Evolutionary conservation across 2,329 filamentous ascomycete species (phyloP), one percentile per base, ranked within the genome.

Genomic region (Aspergillus ustus): DNA sequence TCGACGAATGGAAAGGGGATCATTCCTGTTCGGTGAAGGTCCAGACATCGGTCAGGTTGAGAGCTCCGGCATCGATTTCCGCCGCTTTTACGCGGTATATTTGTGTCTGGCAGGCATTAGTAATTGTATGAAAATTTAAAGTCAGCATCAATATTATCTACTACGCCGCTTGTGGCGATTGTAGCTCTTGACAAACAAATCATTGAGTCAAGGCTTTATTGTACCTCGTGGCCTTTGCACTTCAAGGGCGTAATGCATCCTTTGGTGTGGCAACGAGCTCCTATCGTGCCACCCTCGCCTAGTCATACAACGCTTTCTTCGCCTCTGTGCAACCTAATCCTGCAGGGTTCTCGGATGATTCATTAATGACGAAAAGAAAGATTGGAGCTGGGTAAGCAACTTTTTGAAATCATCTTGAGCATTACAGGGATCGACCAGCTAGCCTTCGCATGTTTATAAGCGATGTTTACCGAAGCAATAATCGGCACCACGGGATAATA

Each of bases 261-360:
- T 20, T 20, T 46, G 44, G 20, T 46, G 20, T 46, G 44, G 31
- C 31, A 4, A 37, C 2, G 7, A 37, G 31, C 3, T 37, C 9
- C 31, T 8, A 40, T 40, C 34, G 15, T 40, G 4, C 34, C 11
- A 40, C 15, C 11, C 34, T 40, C 34, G 34, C 34, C 4, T 40
- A 15, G 34, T 40, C 34, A 40, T 15, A 40, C 28, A 22, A 37
- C 44, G 29, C 22, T 31, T 11, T 20, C 25, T 44, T 29, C 37
- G 44, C 52, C 45, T 55, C 34, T 48, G 52, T 55, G 29, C 52
- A 37, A 31, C 52, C 20, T 52, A 22, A 13, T 28, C 40, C 40
- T 44, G 34, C 28, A 55, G 43, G 45, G 28, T 15, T 20, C 19
- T 44, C 52, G 4, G 19, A 44, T 53, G 20, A 28, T 43, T 22